phyloP scores from a whole-genome alignment of 176 grass and related monocot species.

The Oryza glumipatula region DNA sequence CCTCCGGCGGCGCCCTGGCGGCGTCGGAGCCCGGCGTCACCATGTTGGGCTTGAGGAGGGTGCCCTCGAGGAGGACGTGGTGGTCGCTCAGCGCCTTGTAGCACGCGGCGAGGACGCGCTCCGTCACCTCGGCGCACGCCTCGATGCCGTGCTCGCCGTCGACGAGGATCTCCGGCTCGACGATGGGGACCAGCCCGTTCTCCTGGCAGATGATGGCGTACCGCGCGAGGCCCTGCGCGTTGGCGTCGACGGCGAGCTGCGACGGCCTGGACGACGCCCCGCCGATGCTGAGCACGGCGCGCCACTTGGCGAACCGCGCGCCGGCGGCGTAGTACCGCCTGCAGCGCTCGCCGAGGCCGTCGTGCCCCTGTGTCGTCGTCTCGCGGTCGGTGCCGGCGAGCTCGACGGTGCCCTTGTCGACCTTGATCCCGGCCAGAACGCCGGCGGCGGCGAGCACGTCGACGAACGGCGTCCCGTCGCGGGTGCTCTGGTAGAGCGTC shows the following conservation, averaged over 20 bases:
- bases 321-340: conserved; percentile 51
- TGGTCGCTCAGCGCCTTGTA: conserved; percentile 63
- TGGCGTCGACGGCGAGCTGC: conserved; percentile 48
- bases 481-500: conserved; percentile 63
- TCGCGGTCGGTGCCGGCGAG: conserved; percentile 58
- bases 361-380: conserved; percentile 64
- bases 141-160: conserved; percentile 56
- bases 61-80: conserved; percentile 58
- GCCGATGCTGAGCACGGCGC: conserved; percentile 61
- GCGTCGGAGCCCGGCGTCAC: conserved; percentile 63
- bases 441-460: conserved; percentile 43
- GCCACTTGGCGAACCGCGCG: conserved; percentile 71
- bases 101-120: conserved; percentile 56
- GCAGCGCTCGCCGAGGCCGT: conserved; percentile 51
- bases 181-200: conserved; percentile 63
- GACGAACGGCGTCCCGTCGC: conserved; percentile 52
- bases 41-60: conserved; percentile 68
- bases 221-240: conserved; percentile 50
- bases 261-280: conserved; percentile 39
- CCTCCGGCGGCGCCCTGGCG: conserved; percentile 49
- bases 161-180: conserved; percentile 65
- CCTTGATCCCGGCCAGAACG: conserved; percentile 62
- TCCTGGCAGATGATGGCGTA: conserved; percentile 72
- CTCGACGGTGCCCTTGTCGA: conserved; percentile 60
- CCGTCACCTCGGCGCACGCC: conserved; percentile 48